Conservation (phyloP, 305 asterid genomes). For the Plantago coronopus region DNA sequence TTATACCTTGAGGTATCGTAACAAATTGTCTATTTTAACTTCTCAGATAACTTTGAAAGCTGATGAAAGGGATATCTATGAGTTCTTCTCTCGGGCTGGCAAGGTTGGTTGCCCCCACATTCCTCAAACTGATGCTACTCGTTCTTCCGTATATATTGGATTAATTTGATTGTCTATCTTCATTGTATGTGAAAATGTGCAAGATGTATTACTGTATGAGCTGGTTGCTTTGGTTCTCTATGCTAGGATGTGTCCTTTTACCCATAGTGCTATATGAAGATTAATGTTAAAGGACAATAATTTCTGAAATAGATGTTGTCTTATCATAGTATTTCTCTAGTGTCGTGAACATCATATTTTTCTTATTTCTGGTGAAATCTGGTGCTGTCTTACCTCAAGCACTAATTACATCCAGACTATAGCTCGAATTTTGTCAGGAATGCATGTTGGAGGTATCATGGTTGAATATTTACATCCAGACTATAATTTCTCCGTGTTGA, state of each 20-base stretch:
- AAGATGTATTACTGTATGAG: neutral
- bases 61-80: constrained; percentile 64
- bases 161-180: constrained; percentile 16
- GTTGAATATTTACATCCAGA: too few relatives aligned
- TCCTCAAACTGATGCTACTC: constrained; percentile 13
- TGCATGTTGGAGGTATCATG: neutral
- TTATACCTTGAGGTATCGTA: constrained; percentile 24
- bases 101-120: constrained; percentile 50
- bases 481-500: constrained; percentile 9
- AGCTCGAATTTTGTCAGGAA: too few relatives aligned
- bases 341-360: neutral
- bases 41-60: constrained; percentile 64
- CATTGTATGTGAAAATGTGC: constrained; percentile 16
- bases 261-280: neutral
- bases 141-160: constrained; percentile 9
- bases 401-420: too few relatives aligned
- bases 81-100: constrained; percentile 78
- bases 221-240: neutral
- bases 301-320: neutral
- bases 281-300: neutral
- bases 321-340: neutral
- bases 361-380: neutral
- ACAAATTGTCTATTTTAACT: constrained; percentile 24
- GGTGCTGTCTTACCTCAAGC: neutral
- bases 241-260: neutral